Percentiles rank a stretch among this genome's conserved stretches.
phyloP scores from a whole-genome alignment of 257 asterid species.

The Solanum peruvianum region DNA sequence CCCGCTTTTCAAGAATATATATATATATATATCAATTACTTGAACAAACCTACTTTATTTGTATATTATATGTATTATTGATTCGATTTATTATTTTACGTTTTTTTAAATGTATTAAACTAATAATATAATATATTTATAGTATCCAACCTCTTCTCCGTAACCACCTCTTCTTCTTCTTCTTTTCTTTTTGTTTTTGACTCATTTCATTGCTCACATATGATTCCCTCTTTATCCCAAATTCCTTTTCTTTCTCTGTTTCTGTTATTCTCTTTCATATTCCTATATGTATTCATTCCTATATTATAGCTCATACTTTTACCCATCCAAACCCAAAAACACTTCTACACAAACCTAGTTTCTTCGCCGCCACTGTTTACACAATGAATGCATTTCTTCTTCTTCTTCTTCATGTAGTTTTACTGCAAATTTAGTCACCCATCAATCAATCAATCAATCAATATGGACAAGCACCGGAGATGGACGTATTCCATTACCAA shows the following conservation, averaged over 20 bases:
- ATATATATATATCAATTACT: background rate
- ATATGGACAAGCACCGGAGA: conserved; percentile 28
- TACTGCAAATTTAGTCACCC: background rate
- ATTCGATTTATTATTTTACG: no score
- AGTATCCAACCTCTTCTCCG: background rate
- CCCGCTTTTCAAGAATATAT: background rate
- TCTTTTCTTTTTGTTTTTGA: background rate
- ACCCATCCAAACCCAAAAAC: background rate
- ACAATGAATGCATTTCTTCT: background rate
- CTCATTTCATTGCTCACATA: background rate
- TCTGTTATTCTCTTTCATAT: background rate
- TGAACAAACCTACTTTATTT: background rate
- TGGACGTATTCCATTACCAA: conserved; percentile 13
- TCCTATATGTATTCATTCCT: background rate
- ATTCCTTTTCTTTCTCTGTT: background rate
- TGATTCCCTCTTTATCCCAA: background rate
- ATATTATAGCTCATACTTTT: background rate
- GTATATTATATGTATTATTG: no score
- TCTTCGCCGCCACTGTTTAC: background rate
- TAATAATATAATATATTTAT: no score
- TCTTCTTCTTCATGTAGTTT: background rate
- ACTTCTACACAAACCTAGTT: background rate
- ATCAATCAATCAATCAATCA: background rate
- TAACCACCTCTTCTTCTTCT: no score
- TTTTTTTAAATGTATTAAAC: no score